Conservation (phyloP, 441 rosid genomes). For the Euphorbia schlechtendalii region DNA sequence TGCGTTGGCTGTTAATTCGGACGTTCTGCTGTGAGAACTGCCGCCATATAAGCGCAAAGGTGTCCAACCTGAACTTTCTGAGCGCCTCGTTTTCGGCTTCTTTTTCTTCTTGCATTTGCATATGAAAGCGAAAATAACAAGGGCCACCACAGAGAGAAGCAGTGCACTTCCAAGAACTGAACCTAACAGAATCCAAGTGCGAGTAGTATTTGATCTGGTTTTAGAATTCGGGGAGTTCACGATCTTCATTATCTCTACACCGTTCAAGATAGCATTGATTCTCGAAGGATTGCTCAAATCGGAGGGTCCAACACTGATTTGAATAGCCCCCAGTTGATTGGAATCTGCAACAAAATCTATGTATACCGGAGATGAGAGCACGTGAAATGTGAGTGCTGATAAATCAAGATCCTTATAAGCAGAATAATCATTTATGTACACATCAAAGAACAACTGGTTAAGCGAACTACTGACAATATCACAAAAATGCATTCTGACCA, state of each 20-base stretch:
- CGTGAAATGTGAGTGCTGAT: conserved; percentile 52
- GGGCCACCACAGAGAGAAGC: conserved; percentile 29
- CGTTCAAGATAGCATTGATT: conserved; percentile 64
- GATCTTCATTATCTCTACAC: conserved; percentile 81
- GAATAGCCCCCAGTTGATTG: conserved; percentile 38
- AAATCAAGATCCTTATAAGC: conserved; percentile 71
- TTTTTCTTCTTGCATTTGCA: conserved; percentile 45
- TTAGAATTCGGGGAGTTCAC: conserved; percentile 25
- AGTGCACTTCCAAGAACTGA: conserved; percentile 53
- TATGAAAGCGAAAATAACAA: conserved; percentile 24
- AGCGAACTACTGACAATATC: conserved; percentile 70
- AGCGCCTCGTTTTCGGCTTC: conserved; percentile 33
- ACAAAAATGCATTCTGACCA: conserved; percentile 85
- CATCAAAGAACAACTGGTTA: conserved; percentile 69
- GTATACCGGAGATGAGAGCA: conserved; percentile 65
- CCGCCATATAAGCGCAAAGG: conserved; percentile 62
- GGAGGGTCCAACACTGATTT: conserved; percentile 76
- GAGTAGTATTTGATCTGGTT: conserved; percentile 32
- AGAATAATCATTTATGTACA: conserved; percentile 53
- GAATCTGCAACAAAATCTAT: conserved; percentile 67
- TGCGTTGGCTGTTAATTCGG: conserved; percentile 50
- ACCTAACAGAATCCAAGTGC: conserved; percentile 44
- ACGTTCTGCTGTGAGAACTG: conserved; percentile 54
- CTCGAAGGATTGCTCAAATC: conserved; percentile 47
- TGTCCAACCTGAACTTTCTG: conserved; percentile 76